Evolutionary conservation across 2,329 filamentous ascomycete species (phyloP), one percentile per base, ranked within the genome.

Genomic region (Apiospora phragmitis): DNA sequence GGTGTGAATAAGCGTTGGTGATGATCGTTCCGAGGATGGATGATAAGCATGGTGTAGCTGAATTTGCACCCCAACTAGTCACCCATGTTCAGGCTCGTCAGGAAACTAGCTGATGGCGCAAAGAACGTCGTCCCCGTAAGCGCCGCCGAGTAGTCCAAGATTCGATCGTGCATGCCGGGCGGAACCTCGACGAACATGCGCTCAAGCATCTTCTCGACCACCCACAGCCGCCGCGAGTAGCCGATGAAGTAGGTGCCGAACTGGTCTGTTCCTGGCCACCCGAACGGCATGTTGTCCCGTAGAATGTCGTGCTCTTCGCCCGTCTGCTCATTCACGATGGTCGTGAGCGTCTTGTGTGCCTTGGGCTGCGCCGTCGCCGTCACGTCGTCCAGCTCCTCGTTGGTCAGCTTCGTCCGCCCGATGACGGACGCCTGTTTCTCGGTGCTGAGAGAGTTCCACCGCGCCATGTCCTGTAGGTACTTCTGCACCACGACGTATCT

Each of bases 271-370:
- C 82, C 85, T 0, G 87, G 87, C 0, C 84, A 85, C 0, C 88
- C 88, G 76, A 90, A 90, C 0, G 88, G 88, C 88, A 90, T 90
- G 72, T 90, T 90, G 70, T 90, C 88, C 0, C 88, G 81, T 3
- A 90, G 78, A 51, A 90, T 88, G 45, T 82, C 83, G 72, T 86
- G 79, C 76, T 90, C 88, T 9, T 81, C 78, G 0, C 86, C 87
- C 29, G 29, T 59, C 9, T 82, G 71, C 4, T 85, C 84, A 70
- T 87, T 85, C 62, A 85, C 83, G 47, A 90, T 84, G 0, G 87
- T 89, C 2, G 83, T 82, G 0, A 90, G 83, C 5, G 84, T 84
- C 77, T 90, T 90, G 75, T 89, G 87, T 1, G 87, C 83, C 72
- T 82, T 81, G 71, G 89, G 86, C 24, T 82, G 73, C 0, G 81